Percentiles rank a stretch among this genome's conserved stretches.
phyloP scores from a whole-genome alignment of 2,329 filamentous ascomycete species.

The Fusarium robinianum region DNA sequence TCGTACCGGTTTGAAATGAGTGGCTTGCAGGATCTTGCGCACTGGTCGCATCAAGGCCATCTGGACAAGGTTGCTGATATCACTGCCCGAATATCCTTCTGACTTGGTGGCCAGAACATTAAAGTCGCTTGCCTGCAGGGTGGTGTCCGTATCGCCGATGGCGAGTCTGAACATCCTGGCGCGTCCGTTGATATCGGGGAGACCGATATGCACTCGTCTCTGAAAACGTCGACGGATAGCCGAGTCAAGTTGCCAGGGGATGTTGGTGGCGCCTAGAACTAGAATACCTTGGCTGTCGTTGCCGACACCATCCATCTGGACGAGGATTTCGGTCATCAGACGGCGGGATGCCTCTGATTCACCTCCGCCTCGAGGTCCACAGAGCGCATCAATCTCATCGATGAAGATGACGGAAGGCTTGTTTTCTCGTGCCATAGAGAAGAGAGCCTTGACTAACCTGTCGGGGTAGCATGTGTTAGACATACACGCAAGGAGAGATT shows the following conservation, averaged over 20 bases:
- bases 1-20: slow-evolving; percentile 92
- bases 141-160: slow-evolving; percentile 90
- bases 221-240: slow-evolving; percentile 97
- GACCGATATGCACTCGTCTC: slow-evolving; percentile 89
- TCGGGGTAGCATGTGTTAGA: slow-evolving; percentile 25
- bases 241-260: slow-evolving; percentile 96
- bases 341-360: slow-evolving; percentile 96
- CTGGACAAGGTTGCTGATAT: slow-evolving; percentile 95
- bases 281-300: slow-evolving; percentile 93
- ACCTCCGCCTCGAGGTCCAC: slow-evolving; percentile 88
- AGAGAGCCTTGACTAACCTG: slow-evolving; percentile 93
- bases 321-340: slow-evolving; percentile 97
- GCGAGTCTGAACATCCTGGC: slow-evolving; percentile 95
- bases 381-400: slow-evolving; percentile 95
- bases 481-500: slow-evolving; percentile 1
- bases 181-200: slow-evolving; percentile 84
- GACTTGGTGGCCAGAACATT: slow-evolving; percentile 78
- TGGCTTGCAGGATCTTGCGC: slow-evolving; percentile 93
- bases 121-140: slow-evolving; percentile 77
- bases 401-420: slow-evolving; percentile 99
- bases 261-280: slow-evolving; percentile 95
- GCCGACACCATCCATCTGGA: slow-evolving; percentile 99
- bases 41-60: slow-evolving; percentile 97
- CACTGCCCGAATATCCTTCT: slow-evolving; percentile 93
- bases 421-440: slow-evolving; percentile 97